These are phyloP conservation scores for Closterium sp. DNA, from an alignment of 139 green algal genomes.

Conservation along the genomic window DNA sequence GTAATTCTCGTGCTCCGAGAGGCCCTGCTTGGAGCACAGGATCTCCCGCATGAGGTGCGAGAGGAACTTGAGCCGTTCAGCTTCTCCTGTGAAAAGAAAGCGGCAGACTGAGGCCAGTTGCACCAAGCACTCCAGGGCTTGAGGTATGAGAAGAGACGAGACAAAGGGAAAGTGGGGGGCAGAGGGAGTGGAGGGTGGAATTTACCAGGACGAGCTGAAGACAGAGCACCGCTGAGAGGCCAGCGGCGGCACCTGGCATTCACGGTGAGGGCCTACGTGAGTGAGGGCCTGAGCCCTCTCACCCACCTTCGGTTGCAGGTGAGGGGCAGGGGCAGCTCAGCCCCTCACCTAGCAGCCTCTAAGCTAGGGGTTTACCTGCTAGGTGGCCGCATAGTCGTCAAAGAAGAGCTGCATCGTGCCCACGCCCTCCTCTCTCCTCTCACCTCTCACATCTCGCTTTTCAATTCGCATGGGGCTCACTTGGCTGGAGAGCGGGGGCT, in stretches of 20 bases:
- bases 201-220: neutral
- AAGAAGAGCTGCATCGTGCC: too few species aligned
- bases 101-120: slow-evolving; percentile 82
- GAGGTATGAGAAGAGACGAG: neutral
- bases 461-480: too few species aligned
- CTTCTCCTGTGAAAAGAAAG: slow-evolving; percentile 85
- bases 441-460: too few species aligned
- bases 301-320: too few species aligned
- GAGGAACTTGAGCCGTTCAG: slow-evolving; percentile 82
- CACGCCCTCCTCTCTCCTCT: too few species aligned
- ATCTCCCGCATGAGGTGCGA: slow-evolving; percentile 68
- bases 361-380: too few species aligned
- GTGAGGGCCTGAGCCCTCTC: too few species aligned
- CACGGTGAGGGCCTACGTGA: neutral
- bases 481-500: slow-evolving; percentile 74
- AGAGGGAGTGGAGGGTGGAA: neutral
- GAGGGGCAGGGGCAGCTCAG: too few species aligned
- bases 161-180: neutral
- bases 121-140: slow-evolving; percentile 65
- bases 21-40: slow-evolving; percentile 13
- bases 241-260: too few species aligned
- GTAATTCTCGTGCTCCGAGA: slow-evolving; percentile 86
- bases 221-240: too few species aligned
- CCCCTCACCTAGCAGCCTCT: too few species aligned
- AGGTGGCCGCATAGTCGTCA: too few species aligned